phyloP scores from a whole-genome alignment of 345 rosid species.

The Punica granatum region DNA sequence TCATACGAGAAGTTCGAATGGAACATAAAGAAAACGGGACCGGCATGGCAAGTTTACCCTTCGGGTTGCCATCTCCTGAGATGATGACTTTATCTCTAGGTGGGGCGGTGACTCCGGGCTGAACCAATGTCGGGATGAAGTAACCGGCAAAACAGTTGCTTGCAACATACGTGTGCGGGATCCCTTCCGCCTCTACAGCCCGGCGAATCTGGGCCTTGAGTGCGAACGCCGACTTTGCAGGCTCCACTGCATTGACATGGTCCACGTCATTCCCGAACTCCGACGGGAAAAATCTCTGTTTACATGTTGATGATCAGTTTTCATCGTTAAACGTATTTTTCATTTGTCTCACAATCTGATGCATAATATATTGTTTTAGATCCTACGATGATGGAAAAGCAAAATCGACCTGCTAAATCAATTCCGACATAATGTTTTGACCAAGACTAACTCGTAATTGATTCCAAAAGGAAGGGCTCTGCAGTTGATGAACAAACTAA shows the following conservation, averaged over 20 bases:
- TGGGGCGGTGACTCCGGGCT: constrained; percentile 39
- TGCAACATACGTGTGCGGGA: constrained; percentile 44
- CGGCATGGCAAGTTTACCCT: constrained; percentile 27
- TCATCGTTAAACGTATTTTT: too few species aligned
- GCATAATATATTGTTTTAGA: background rate
- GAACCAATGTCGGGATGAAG: constrained; percentile 39
- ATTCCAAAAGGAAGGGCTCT: too few species aligned
- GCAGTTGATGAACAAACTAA: background rate
- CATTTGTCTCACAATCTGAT: background rate
- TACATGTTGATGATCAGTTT: background rate
- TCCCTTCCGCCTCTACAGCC: constrained; percentile 38
- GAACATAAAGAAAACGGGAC: background rate
- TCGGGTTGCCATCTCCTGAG: constrained; percentile 52
- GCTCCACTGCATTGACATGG: constrained; percentile 40
- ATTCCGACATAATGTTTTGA: too few species aligned
- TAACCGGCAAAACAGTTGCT: constrained; percentile 44
- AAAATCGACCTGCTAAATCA: too few species aligned
- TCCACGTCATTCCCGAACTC: constrained; percentile 67
- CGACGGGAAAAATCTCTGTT: constrained; percentile 59
- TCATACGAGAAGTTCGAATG: background rate
- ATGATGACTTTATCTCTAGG: constrained; percentile 51
- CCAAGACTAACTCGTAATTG: too few species aligned
- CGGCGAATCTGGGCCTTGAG: constrained; percentile 42
- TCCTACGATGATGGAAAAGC: background rate
- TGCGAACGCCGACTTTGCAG: constrained; percentile 30